These are phyloP conservation scores for Beauveria varroae DNA, from an alignment of 2,329 filamentous ascomycete species.

Conservation along the genomic window DNA sequence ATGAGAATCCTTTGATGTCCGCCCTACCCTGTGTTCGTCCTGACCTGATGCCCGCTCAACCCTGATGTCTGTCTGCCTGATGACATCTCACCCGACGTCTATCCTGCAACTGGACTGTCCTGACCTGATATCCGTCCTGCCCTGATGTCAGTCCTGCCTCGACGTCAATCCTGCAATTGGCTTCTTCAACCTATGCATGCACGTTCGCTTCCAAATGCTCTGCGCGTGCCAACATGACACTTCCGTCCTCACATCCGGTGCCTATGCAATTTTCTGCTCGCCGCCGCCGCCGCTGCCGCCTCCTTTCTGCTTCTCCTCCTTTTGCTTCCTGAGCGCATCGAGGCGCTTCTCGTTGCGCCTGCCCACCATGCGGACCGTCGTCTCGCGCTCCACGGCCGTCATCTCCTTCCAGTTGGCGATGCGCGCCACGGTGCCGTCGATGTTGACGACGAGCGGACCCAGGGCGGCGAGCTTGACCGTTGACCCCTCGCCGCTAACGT, in stretches of 20 bases:
- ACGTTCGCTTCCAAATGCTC: no score
- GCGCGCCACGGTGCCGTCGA: slow-evolving; percentile 61
- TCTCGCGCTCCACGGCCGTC: slow-evolving; percentile 59
- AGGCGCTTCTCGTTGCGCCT: slow-evolving; percentile 60
- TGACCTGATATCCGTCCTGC: no score
- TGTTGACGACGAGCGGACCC: slow-evolving; percentile 67
- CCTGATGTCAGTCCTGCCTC: no score
- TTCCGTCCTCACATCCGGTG: no score
- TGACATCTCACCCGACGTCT: no score
- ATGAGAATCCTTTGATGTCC: no score
- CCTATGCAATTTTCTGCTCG: not conserved
- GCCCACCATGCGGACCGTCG: slow-evolving; percentile 58
- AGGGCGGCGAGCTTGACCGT: slow-evolving; percentile 57
- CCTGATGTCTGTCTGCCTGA: no score
- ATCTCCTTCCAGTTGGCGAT: slow-evolving; percentile 69
- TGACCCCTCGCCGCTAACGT: slow-evolving; percentile 23
- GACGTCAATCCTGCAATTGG: no score
- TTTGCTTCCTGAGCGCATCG: slow-evolving; percentile 36
- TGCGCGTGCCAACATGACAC: not conserved
- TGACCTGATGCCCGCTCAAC: no score
- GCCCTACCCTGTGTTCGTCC: no score
- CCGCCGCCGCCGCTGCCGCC: not conserved
- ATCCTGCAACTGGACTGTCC: no score
- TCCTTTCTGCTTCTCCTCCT: not conserved
- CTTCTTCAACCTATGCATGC: no score